Conservation (phyloP, 2,329 filamentous ascomycete species). For the Beauveria sp. region DNA sequence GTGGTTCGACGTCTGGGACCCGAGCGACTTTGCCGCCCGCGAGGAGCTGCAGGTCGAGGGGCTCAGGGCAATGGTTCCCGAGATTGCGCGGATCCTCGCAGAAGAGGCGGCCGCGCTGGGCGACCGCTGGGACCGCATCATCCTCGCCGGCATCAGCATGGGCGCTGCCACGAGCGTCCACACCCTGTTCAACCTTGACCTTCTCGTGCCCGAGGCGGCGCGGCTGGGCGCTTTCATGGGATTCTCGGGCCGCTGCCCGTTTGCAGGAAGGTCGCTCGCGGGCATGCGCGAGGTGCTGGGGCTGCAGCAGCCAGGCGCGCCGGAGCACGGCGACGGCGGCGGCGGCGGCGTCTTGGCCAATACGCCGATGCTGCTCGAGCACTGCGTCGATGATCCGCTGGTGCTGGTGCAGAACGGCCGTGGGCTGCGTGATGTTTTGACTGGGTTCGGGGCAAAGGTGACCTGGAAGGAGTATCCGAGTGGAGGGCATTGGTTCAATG, state of each 20-base stretch:
- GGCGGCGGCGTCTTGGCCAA: constrained; percentile 22
- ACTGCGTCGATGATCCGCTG: constrained; percentile 36
- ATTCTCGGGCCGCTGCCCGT: constrained; percentile 30
- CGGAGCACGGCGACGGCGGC: constrained; percentile 14
- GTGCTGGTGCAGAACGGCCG: constrained; percentile 31
- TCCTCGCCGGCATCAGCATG: constrained; percentile 40
- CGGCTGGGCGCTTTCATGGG: constrained; percentile 29
- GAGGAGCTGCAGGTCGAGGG: constrained; percentile 37
- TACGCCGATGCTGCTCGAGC: constrained; percentile 38
- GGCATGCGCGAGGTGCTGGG: constrained; percentile 26
- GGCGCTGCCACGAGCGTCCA: constrained; percentile 35
- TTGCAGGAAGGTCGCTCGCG: constrained; percentile 23
- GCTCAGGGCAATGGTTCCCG: constrained; percentile 29
- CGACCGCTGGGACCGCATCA: constrained; percentile 30
- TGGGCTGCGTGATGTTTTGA: constrained; percentile 26
- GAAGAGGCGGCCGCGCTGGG: constrained; percentile 28
- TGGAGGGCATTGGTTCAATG: constrained; percentile 39
- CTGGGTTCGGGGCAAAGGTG: constrained; percentile 30
- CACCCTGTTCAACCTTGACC: constrained; percentile 27
- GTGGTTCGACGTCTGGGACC: constrained; percentile 46
- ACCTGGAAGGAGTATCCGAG: constrained; percentile 33
- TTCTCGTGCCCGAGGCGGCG: constrained; percentile 13
- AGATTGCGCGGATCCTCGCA: constrained; percentile 25
- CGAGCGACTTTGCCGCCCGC: constrained; percentile 29
- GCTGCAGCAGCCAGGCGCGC: constrained; percentile 15